These are phyloP conservation scores for Aureobasidium pullulans DNA, from an alignment of 2,329 filamentous ascomycete species.

Conservation along the genomic window DNA sequence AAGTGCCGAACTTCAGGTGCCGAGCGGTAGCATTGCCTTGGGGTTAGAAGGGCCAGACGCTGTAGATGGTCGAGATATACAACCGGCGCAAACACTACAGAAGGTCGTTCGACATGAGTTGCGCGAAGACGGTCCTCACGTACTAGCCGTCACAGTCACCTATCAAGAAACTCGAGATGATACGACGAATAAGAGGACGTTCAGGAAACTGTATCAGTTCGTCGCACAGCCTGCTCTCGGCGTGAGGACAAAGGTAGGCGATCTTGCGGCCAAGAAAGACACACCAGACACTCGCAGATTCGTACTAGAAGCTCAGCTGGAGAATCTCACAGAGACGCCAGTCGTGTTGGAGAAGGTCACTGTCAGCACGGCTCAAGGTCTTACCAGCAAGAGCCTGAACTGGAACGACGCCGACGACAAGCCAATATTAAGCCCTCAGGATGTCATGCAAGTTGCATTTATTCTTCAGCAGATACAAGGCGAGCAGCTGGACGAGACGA, in stretches of 20 bases:
- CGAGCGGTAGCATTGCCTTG: conserved; percentile 58
- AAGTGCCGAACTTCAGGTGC: conserved; percentile 91
- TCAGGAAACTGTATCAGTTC: conserved; percentile 94
- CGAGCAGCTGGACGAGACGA: conserved; percentile 35
- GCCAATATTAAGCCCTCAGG: conserved; percentile 51
- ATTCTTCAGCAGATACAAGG: conserved; percentile 49
- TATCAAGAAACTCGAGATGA: conserved; percentile 64
- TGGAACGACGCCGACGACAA: conserved; percentile 26
- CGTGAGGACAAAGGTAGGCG: conserved; percentile 80
- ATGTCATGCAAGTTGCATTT: conserved; percentile 60
- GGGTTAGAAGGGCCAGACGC: conserved; percentile 51
- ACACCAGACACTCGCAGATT: conserved; percentile 46
- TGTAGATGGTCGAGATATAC: conserved; percentile 36
- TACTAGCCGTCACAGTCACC: conserved; percentile 84
- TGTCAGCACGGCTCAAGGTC: conserved; percentile 24
- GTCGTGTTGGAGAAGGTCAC: conserved; percentile 63
- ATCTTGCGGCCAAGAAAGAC: conserved; percentile 39
- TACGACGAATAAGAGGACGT: conserved; percentile 64
- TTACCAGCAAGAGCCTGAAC: conserved; percentile 21
- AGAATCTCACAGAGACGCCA: conserved; percentile 81
- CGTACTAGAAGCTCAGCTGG: conserved; percentile 86
- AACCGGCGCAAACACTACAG: conserved; percentile 63
- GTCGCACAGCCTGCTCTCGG: conserved; percentile 83
- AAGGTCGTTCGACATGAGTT: conserved; percentile 78
- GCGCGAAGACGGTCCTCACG: conserved; percentile 89